Base-by-base conservation (phyloP, 305 asterid species). In the Fraxinus angustifolia region DNA sequence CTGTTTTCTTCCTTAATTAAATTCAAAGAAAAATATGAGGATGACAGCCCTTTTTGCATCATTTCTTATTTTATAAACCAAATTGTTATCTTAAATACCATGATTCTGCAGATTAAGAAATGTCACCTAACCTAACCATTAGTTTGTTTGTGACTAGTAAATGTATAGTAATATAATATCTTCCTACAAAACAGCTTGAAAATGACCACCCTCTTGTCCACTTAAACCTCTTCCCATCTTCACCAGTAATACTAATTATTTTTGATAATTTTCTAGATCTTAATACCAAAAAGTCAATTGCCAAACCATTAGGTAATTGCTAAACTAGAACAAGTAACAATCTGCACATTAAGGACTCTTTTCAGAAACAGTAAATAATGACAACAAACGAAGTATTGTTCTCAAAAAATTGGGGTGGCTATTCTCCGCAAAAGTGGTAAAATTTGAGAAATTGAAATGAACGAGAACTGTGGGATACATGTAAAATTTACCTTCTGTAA, bases 401-500 rank as follows among this genome's bases (percentile, higher is more conserved):
- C 67, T 17, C 67, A 56, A 19, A 17, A 56, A 19, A 56, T 56
- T 56, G 3, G 65, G 65, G 10, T n/a, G 26, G 6, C 26, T 53
- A 53, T 53, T 53, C 26, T 53, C 65, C 7, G 65, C 10, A 53
- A 19, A 53, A 53, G 10, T 5, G 11, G 65, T 17, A 56, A 56
- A 56, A 17, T 56, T 23, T 62, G 34, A 62, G 72, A 62, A 62
- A 62, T 62, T 62, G 72, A 62, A 62, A 8, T 62, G 33, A 62
- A 21, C 23, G 34, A 62, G 4, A 23, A 23, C 72, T 23, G 72
- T 23, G 28, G 72, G 28, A 8, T 23, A 21, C 1, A 23, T 2
- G 71, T 23, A 0, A 1, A 0, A 8, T 8, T 82, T 89, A 96
- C 99, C 98, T 91, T 96, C 81, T 96, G 99, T 33, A 94, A 83